These are phyloP conservation scores for Saturnispora galanensis DNA, from an alignment of 805 yeast species.

Conservation along the genomic window DNA sequence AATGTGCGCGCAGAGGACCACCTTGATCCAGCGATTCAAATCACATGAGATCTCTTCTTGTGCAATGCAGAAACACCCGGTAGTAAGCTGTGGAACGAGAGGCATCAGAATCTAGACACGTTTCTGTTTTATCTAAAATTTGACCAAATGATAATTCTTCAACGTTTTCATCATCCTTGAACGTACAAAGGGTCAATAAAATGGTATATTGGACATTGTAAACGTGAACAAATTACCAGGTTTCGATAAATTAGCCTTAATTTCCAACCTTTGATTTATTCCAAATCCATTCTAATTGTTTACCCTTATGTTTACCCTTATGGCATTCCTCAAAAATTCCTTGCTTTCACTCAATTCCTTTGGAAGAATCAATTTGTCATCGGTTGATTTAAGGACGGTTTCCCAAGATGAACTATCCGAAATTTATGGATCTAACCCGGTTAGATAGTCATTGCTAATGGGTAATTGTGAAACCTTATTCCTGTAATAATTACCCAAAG, in stretches of 20 bases:
- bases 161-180: constrained; percentile 38
- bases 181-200: constrained; percentile 47
- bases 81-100: constrained; percentile 23
- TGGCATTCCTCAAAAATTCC: constrained; percentile 60
- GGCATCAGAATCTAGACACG: constrained; percentile 33
- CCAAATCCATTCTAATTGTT: constrained; percentile 95
- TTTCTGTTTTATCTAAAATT: constrained; percentile 52
- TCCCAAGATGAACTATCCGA: constrained; percentile 27
- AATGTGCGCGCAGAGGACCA: too few relatives aligned
- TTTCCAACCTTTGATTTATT: constrained; percentile 84
- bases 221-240: constrained; percentile 72
- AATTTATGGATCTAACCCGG: constrained; percentile 26
- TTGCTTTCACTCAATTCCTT: constrained; percentile 53
- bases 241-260: constrained; percentile 75
- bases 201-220: constrained; percentile 82
- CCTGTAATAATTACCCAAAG: constrained; percentile 41
- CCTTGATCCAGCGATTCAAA: too few relatives aligned
- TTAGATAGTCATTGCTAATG: constrained; percentile 14
- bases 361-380: constrained; percentile 53
- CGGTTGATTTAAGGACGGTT: constrained; percentile 21
- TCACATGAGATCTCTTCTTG: too few relatives aligned
- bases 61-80: constrained; percentile 13
- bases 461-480: constrained; percentile 15
- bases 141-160: constrained; percentile 50
- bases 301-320: constrained; percentile 67